Percentiles rank a stretch among this genome's conserved stretches.
phyloP scores from a whole-genome alignment of 192 early-diverging fungal genomes.

The Jimgerdemannia lactiflua region DNA sequence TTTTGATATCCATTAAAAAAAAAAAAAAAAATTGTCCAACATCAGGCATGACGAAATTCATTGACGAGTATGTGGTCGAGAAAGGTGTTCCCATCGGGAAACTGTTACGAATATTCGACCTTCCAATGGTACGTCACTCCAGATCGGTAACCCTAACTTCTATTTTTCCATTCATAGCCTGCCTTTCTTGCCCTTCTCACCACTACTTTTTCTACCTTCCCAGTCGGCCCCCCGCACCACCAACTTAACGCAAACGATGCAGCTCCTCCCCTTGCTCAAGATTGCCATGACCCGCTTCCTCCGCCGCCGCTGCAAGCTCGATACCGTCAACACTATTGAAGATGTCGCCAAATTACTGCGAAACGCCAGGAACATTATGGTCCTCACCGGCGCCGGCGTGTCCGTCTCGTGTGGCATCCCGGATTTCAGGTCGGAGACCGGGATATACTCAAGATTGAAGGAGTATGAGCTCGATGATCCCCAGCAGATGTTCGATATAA shows the following conservation, averaged over 20 bases:
- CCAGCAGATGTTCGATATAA: slow-evolving; percentile 94
- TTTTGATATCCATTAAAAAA: too few species aligned
- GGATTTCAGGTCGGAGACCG: slow-evolving; percentile 91
- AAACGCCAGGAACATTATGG: slow-evolving; percentile 72
- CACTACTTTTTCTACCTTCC: slow-evolving; percentile 11
- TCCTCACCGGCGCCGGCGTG: slow-evolving; percentile 87
- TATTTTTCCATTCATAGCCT: slow-evolving; percentile 3
- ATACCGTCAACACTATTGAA: slow-evolving; percentile 54
- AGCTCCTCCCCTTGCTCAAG: slow-evolving; percentile 58
- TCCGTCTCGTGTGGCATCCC: slow-evolving; percentile 97
- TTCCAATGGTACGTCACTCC: slow-evolving; percentile 1
- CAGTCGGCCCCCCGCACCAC: background rate
- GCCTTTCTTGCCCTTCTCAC: background rate
- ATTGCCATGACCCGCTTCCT: slow-evolving; percentile 53
- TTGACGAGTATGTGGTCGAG: slow-evolving; percentile 60
- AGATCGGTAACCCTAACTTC: too few species aligned
- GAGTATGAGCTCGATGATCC: slow-evolving; percentile 91
- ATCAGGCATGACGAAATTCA: slow-evolving; percentile 52
- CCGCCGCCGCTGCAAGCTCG: slow-evolving; percentile 50
- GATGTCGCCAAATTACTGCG: slow-evolving; percentile 62
- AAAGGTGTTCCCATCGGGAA: slow-evolving; percentile 46
- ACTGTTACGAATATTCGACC: slow-evolving; percentile 60
- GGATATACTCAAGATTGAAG: slow-evolving; percentile 88
- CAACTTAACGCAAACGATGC: slow-evolving; percentile 15
- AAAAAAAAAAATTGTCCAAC: too few species aligned